phyloP scores from a whole-genome alignment of 768 basidiomycete genomes.

The Agaricus bisporus region DNA sequence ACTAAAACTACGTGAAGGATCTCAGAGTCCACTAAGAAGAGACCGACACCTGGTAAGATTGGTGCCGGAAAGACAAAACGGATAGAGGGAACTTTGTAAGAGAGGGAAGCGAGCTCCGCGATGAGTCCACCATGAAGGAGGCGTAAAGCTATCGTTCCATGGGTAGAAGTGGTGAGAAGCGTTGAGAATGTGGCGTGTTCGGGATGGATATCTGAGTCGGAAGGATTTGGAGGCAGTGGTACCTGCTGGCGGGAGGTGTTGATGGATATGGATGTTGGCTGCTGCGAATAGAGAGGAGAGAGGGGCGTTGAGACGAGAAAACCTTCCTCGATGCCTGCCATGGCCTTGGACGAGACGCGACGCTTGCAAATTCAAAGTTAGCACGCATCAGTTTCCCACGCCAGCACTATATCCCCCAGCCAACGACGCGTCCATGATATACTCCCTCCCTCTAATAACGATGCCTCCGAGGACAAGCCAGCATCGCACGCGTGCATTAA shows the following conservation, averaged over 20 bases:
- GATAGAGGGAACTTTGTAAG: conserved; percentile 57
- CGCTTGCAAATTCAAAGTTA: too few relatives aligned
- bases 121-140: conserved; percentile 70
- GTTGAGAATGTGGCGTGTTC: conserved; percentile 73
- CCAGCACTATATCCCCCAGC: background rate
- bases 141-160: conserved; percentile 67
- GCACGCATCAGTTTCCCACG: background rate
- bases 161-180: conserved; percentile 45
- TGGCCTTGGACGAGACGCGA: background rate
- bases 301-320: conserved; percentile 55
- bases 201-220: conserved; percentile 40
- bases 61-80: conserved; percentile 74
- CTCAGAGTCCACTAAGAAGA: conserved; percentile 48
- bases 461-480: conserved; percentile 5
- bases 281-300: conserved; percentile 55
- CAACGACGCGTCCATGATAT: background rate
- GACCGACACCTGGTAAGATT: conserved; percentile 56
- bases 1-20: conserved; percentile 70
- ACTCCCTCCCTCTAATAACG: background rate
- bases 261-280: conserved; percentile 45
- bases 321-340: conserved; percentile 25
- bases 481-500: background rate
- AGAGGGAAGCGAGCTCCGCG: conserved; percentile 72
- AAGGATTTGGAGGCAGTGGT: conserved; percentile 38
- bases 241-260: conserved; percentile 54